Conservation (phyloP, 306 rosid genomes). For the Medicago lupulina region DNA sequence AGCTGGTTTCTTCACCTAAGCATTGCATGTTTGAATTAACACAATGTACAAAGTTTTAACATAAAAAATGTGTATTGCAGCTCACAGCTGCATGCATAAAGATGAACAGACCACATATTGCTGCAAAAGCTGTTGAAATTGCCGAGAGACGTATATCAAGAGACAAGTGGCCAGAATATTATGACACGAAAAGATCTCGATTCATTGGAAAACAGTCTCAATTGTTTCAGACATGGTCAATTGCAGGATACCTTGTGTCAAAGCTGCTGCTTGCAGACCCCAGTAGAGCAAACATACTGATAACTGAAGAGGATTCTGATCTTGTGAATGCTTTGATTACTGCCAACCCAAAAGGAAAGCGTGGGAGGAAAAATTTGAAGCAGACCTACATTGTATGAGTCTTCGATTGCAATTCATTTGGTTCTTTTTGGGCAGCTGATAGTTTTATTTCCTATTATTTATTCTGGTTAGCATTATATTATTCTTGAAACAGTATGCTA, state of each 20-base stretch:
- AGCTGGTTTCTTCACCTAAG: conserved; percentile 23
- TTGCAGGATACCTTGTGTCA: conserved; percentile 79
- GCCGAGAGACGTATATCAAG: conserved; percentile 66
- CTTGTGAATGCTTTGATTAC: conserved; percentile 72
- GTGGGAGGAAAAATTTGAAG: conserved; percentile 59
- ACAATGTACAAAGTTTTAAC: conserved; percentile 22
- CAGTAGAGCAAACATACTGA: conserved; percentile 68
- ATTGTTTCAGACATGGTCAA: conserved; percentile 81
- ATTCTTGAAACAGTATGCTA: conserved; percentile 38
- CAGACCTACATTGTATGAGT: conserved; percentile 70
- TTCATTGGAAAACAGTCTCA: conserved; percentile 81
- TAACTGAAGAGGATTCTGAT: conserved; percentile 81
- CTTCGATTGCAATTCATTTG: conserved; percentile 34
- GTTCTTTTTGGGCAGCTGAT: conserved; percentile 31
- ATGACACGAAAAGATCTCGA: conserved; percentile 70
- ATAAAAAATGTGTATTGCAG: conserved; percentile 50
- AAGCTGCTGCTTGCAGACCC: conserved; percentile 76
- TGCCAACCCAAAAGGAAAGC: conserved; percentile 74
- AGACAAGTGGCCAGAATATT: conserved; percentile 91
- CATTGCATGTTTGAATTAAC: conserved; percentile 22
- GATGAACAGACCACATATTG: conserved; percentile 79
- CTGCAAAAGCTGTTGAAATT: conserved; percentile 70
- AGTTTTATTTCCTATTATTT: conserved; percentile 21
- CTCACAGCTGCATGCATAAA: conserved; percentile 88
- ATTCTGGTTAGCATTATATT: conserved; percentile 37